phyloP scores from a whole-genome alignment of 495 filamentous ascomycete genomes.

The Hyaloscypha finlandica region DNA sequence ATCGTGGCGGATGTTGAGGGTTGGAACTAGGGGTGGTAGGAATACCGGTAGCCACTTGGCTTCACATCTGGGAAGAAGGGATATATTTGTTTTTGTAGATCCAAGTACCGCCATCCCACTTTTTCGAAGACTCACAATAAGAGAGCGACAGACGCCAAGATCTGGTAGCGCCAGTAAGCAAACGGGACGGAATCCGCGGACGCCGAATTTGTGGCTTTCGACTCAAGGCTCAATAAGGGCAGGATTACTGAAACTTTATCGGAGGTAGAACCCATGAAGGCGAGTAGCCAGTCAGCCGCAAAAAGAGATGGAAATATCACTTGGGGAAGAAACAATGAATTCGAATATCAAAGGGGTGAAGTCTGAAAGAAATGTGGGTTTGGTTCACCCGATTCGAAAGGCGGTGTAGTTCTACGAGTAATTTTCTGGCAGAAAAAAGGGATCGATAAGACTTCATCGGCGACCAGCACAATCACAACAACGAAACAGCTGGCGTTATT shows the following conservation, averaged over 20 bases:
- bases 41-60: background rate
- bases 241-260: background rate
- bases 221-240: background rate
- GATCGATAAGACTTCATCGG: slow-evolving; percentile 21
- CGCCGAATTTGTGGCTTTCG: background rate
- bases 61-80: background rate
- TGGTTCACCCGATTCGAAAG: background rate
- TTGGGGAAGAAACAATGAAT: too few relatives aligned
- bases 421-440: background rate
- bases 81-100: background rate
- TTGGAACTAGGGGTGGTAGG: background rate
- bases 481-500: background rate
- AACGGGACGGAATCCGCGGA: background rate
- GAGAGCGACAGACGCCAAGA: background rate
- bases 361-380: background rate
- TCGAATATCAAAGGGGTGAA: background rate
- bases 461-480: background rate
- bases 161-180: background rate
- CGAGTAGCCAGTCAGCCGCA: background rate
- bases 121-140: background rate
- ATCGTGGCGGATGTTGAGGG: slow-evolving; percentile 2
- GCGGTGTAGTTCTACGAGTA: background rate
- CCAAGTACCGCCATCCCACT: background rate
- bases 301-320: too few relatives aligned
- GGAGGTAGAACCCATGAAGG: background rate